Conservation (phyloP, 1,139 yeast species). For the Hansenula sp. region DNA sequence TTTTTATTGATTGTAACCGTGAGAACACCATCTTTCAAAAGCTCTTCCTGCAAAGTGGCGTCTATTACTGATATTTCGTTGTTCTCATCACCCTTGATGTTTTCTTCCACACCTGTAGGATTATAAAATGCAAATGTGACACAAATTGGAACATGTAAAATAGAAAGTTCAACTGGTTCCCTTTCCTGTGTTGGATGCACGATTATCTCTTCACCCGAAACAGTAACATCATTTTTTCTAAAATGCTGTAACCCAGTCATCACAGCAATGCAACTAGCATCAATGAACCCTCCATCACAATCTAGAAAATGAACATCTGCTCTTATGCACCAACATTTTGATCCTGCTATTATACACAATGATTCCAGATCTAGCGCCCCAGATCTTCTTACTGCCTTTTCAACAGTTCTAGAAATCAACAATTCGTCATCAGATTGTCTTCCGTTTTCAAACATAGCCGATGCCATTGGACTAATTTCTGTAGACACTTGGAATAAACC, state of each 20-base stretch:
- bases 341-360: slow-evolving; percentile 86
- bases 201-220: slow-evolving; percentile 65
- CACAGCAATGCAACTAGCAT: slow-evolving; percentile 87
- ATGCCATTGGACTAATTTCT: slow-evolving; percentile 87
- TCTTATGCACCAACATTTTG: slow-evolving; percentile 83
- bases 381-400: slow-evolving; percentile 86
- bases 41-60: slow-evolving; percentile 75
- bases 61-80: slow-evolving; percentile 69
- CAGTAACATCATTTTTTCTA: slow-evolving; percentile 77
- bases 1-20: slow-evolving; percentile 87
- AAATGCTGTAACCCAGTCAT: slow-evolving; percentile 83
- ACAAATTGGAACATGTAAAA: slow-evolving; percentile 87
- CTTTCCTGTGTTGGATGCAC: slow-evolving; percentile 74
- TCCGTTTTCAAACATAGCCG: slow-evolving; percentile 74
- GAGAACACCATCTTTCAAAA: slow-evolving; percentile 70
- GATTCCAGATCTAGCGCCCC: slow-evolving; percentile 89
- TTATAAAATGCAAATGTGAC: slow-evolving; percentile 86
- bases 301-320: slow-evolving; percentile 88
- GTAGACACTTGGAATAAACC: slow-evolving; percentile 83
- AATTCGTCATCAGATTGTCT: slow-evolving; percentile 72
- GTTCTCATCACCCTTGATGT: slow-evolving; percentile 59
- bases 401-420: slow-evolving; percentile 74
- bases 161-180: slow-evolving; percentile 81
- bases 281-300: slow-evolving; percentile 90
- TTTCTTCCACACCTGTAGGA: slow-evolving; percentile 58